Evolutionary conservation across 2,329 filamentous ascomycete genomes (phyloP), one percentile per base, ranked within the genome.

Genomic region (Colletotrichum nymphaeae): DNA sequence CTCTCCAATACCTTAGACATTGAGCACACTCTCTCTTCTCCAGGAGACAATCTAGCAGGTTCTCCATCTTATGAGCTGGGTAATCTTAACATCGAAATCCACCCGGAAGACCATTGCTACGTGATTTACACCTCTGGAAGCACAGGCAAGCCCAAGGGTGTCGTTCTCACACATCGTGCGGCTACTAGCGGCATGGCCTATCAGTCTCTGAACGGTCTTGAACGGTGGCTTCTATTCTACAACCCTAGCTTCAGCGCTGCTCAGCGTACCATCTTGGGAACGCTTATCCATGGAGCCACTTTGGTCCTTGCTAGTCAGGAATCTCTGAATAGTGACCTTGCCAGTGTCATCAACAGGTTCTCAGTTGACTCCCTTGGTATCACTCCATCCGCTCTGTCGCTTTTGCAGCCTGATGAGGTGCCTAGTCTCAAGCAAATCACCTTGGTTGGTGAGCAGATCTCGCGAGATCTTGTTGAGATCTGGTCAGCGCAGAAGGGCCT

Each of bases 91-190:
- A 24, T 32, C 9, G 37, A 59, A 4, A 46, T 37, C 11, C 19
- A 59, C 7, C 64, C 62, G 6, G 37, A 67, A n/a, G 64, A 67
- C 37, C 16, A 5, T 8, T 49, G 56, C 11, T 78, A 78, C n/a
- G 75, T 78, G 49, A 78, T 79, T 37, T 78, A 77, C 59, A 79
- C 78, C 8, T 77, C 76, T 11, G 76, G 76, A 5, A 75, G 70
- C 9, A 77, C 76, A 3, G 76, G 76, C 6, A 77, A 76, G 66
- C 77, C 78, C 3, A 79, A 79, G 55, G 78, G 78, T 14, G 77
- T 76, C 11, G 69, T 77, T 4, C 74, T 78, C 35, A 76, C 74
- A 2, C 76, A 79, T 49, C 73, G 76, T 37, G 78, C 77, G 37
- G 64, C 59, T 16, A 26, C 69, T 3, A 58, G 46, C 30, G 59